Percentiles rank a stretch among this genome's conserved stretches.
phyloP scores from a whole-genome alignment of 345 rosid species.

The Acer saccharum region DNA sequence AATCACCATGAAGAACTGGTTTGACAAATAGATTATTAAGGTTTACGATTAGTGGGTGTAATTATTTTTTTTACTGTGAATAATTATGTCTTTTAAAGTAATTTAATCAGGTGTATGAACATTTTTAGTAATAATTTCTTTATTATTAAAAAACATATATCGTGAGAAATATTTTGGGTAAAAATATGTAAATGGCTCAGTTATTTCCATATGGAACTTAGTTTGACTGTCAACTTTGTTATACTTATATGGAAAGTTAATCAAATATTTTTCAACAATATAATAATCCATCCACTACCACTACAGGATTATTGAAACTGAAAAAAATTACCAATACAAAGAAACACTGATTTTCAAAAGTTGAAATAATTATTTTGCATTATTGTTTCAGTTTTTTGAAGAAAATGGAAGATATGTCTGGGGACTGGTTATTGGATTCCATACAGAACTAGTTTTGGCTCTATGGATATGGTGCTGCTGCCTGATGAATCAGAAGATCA shows the following conservation, averaged over 20 bases:
- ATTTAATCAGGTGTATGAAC: too few species aligned
- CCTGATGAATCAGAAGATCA: constrained; percentile 56
- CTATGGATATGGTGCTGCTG: constrained; percentile 44
- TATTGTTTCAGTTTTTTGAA: background rate
- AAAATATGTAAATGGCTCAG: background rate
- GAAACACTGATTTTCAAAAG: background rate
- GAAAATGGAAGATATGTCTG: background rate
- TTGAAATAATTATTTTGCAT: background rate
- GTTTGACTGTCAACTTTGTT: background rate
- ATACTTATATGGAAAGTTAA: background rate
- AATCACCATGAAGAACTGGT: too few species aligned
- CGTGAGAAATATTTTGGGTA: too few species aligned
- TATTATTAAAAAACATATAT: too few species aligned
- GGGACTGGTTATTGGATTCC: constrained; percentile 85
- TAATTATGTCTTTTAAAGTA: too few species aligned
- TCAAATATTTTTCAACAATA: background rate
- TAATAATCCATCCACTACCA: background rate
- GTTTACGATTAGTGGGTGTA: too few species aligned
- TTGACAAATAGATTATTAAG: too few species aligned
- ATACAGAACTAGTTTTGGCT: constrained; percentile 77
- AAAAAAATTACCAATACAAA: background rate
- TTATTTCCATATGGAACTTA: background rate
- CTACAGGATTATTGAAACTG: background rate
- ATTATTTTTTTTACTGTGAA: too few species aligned
- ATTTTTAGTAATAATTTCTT: too few species aligned